Evolutionary conservation across 2,329 filamentous ascomycete species (phyloP).

Genomic region (Xylaria sp.): DNA sequence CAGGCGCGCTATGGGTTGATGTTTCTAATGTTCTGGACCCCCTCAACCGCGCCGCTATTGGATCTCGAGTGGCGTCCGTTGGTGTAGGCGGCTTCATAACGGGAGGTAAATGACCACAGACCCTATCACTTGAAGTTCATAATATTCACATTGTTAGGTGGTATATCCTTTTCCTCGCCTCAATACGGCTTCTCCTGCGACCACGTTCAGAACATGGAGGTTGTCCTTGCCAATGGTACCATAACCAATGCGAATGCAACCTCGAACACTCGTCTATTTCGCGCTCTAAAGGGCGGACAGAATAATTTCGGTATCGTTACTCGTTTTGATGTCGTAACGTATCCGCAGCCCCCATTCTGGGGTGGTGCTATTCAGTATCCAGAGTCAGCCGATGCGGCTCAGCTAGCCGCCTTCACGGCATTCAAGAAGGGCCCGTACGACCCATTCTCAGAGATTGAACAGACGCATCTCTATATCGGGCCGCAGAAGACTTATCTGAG

Average conservation of each 20-base stretch:
- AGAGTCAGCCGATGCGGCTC: slow-evolving; percentile 11
- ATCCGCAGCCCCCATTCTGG: slow-evolving; percentile 7
- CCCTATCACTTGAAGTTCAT: background rate
- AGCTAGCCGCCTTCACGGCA: background rate
- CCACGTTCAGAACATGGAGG: slow-evolving; percentile 6
- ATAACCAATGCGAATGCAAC: slow-evolving; percentile 8
- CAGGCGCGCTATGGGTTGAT: slow-evolving; percentile 7
- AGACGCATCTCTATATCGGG: background rate
- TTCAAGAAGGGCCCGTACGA: slow-evolving; percentile 13
- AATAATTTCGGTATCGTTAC: slow-evolving; percentile 14
- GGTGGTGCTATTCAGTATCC: slow-evolving; percentile 8
- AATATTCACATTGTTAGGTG: background rate
- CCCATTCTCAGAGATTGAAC: slow-evolving; percentile 4
- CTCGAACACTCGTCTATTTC: slow-evolving; percentile 1
- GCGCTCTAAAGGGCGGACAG: slow-evolving; percentile 5
- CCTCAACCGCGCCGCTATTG: slow-evolving; percentile 3
- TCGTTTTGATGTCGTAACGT: slow-evolving; percentile 3
- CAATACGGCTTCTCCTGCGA: slow-evolving; percentile 8
- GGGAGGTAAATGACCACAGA: background rate
- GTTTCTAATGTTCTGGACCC: background rate
- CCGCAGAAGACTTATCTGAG: background rate
- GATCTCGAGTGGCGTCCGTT: slow-evolving; percentile 9
- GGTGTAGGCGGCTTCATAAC: slow-evolving; percentile 15
- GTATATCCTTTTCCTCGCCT: slow-evolving; percentile 10
- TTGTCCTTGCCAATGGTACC: slow-evolving; percentile 9